These are phyloP conservation scores for Pestalotiopsis sp. DNA, from an alignment of 2,329 filamentous ascomycete species.

Conservation along the genomic window DNA sequence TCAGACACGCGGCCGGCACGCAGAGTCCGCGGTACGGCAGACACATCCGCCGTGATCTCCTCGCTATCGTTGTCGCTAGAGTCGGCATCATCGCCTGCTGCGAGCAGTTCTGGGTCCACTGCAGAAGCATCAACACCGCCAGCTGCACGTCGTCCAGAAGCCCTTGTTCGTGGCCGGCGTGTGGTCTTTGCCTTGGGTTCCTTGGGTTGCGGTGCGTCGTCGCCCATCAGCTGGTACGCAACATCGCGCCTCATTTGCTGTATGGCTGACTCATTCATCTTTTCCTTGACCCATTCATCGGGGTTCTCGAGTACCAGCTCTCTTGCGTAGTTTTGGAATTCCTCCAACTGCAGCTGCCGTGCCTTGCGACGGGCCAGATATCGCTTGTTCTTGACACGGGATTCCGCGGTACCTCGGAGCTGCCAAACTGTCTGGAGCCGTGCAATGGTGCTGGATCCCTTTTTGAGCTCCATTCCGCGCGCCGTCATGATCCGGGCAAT, in stretches of 20 bases:
- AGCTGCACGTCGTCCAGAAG: background rate
- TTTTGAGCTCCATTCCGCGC: conserved; percentile 22
- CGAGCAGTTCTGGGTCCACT: background rate
- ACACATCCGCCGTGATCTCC: background rate
- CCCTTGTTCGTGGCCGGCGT: background rate
- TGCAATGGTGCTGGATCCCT: conserved; percentile 20
- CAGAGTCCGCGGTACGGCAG: background rate
- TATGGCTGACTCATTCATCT: conserved; percentile 14
- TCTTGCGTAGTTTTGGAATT: conserved; percentile 13
- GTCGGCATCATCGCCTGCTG: background rate
- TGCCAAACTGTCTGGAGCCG: conserved; percentile 22
- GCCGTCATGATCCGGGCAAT: conserved; percentile 18
- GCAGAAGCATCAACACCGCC: background rate
- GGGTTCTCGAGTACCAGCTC: conserved; percentile 10
- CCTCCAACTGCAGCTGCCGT: conserved; percentile 11
- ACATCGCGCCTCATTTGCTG: conserved; percentile 4
- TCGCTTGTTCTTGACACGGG: conserved; percentile 4
- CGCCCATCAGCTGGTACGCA: conserved; percentile 10
- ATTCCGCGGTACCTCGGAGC: conserved; percentile 6
- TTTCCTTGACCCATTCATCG: conserved; percentile 13
- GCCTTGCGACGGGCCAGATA: conserved; percentile 13
- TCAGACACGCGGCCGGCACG: background rate
- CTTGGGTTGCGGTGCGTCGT: conserved; percentile 1
- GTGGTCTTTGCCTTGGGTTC: background rate
- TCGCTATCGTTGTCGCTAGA: background rate